Evolutionary conservation across 495 filamentous ascomycete species (phyloP).

Genomic region (Venustampulla echinocandica): DNA sequence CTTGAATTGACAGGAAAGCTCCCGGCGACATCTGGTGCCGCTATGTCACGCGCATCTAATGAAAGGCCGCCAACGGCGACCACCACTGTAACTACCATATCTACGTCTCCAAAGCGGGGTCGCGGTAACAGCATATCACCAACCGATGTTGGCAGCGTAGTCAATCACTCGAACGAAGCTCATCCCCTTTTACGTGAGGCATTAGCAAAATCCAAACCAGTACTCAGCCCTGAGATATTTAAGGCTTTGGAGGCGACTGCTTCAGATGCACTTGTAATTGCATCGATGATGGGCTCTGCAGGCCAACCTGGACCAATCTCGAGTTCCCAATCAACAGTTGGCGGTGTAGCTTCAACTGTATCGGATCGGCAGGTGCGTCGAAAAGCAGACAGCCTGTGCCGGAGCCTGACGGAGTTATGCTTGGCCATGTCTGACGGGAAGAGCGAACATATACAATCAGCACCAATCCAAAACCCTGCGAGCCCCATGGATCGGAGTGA

Average conservation of each 20-base stretch:
- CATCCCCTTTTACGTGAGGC: constrained; percentile 79
- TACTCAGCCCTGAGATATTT: constrained; percentile 64
- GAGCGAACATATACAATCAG: constrained; percentile 13
- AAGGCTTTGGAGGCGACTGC: constrained; percentile 74
- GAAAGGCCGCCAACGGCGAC: constrained; percentile 86
- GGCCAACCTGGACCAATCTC: constrained; percentile 53
- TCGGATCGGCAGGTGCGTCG: constrained; percentile 75
- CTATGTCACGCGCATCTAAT: constrained; percentile 62
- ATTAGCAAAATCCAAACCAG: constrained; percentile 60
- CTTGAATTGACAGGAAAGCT: constrained; percentile 87
- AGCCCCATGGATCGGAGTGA: constrained; percentile 24
- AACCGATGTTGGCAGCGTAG: constrained; percentile 30
- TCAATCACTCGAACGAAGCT: constrained; percentile 32
- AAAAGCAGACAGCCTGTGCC: constrained; percentile 88
- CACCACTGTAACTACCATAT: constrained; percentile 88
- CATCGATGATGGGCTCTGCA: constrained; percentile 59
- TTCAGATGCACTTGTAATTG: constrained; percentile 68
- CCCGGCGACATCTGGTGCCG: constrained; percentile 69
- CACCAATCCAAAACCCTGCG: constrained; percentile 14
- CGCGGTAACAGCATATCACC: constrained; percentile 46
- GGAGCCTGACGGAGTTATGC: constrained; percentile 86
- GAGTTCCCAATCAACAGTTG: constrained; percentile 53
- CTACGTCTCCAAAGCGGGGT: constrained; percentile 66
- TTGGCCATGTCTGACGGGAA: constrained; percentile 66
- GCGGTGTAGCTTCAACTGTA: constrained; percentile 45